A percentile compares a stretch with the other conserved stretches of the same genome.
Evolutionary conservation across 192 early-diverging fungal genomes (phyloP).

Genomic region (Mortierella claussenii): DNA sequence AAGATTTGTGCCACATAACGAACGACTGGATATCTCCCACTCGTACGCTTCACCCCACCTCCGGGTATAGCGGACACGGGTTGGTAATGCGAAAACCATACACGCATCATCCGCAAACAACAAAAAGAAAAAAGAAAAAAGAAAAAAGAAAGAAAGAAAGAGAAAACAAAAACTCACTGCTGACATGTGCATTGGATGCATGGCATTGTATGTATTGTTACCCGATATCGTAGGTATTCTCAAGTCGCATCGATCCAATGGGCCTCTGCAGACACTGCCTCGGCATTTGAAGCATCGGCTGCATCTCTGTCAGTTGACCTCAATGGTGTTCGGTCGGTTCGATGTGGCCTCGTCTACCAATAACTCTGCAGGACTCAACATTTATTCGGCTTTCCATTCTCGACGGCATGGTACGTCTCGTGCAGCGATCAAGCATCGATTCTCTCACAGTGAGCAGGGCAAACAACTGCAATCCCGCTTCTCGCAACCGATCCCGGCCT

Average conservation of each 20-base stretch:
- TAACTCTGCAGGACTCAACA: conserved; percentile 44
- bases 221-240: conserved; percentile 31
- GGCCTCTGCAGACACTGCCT: conserved; percentile 40
- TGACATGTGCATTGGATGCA: background rate
- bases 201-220: background rate
- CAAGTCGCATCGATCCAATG: conserved; percentile 50
- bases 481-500: conserved; percentile 35
- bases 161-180: background rate
- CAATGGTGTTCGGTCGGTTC: conserved; percentile 65
- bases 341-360: conserved; percentile 55
- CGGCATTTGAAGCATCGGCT: conserved; percentile 59
- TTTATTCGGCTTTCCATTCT: conserved; percentile 52
- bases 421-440: conserved; percentile 29
- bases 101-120: too few species aligned
- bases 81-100: too few species aligned
- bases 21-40: too few species aligned
- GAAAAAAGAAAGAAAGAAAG: background rate
- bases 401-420: conserved; percentile 49
- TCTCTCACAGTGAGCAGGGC: conserved; percentile 32
- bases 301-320: conserved; percentile 65
- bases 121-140: conserved; percentile 12
- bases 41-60: background rate
- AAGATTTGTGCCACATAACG: conserved; percentile 8
- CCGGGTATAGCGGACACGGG: too few species aligned
- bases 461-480: conserved; percentile 22